These are phyloP conservation scores for Planoprotostelium fungivorum DNA, from an alignment of 78 protist species.

Conservation along the genomic window DNA sequence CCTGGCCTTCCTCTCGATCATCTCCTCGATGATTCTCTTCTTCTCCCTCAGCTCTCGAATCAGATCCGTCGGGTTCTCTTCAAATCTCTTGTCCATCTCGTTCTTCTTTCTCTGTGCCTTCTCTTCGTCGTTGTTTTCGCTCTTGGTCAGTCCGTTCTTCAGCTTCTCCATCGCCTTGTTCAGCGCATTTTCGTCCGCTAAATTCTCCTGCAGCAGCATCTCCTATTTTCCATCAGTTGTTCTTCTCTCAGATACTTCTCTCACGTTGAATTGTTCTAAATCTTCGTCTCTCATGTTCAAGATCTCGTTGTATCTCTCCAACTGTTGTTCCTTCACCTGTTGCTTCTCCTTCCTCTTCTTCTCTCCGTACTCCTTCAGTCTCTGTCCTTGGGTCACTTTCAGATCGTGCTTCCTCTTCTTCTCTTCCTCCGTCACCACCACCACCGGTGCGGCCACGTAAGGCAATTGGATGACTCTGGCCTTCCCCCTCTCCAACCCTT, in stretches of 20 bases:
- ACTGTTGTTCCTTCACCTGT: constrained; percentile 16
- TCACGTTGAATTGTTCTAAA: constrained; percentile 3
- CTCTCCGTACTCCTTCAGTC: not conserved
- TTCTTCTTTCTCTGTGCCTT: not conserved
- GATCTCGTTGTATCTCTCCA: constrained; percentile 8
- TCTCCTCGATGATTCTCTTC: not conserved
- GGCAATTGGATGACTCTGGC: not conserved
- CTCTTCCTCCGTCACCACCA: not conserved
- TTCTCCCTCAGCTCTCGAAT: not conserved
- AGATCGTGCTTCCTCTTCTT: not conserved
- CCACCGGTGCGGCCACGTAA: not conserved
- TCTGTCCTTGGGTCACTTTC: not conserved
- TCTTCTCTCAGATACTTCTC: constrained; percentile 26
- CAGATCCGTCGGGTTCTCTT: not conserved
- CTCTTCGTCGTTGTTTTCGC: not conserved
- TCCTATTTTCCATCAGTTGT: not conserved
- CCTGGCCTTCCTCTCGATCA: not conserved
- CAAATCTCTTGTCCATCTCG: not conserved
- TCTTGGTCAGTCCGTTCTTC: not conserved
- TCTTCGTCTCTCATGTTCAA: not conserved
- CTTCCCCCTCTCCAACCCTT: not conserved
- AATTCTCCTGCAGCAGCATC: not conserved
- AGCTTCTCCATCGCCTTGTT: not conserved
- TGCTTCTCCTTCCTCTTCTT: constrained; percentile 38
- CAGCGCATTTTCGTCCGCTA: not conserved